These are phyloP conservation scores for Angomonas deanei DNA, from an alignment of 208 protist species.

Conservation along the genomic window DNA sequence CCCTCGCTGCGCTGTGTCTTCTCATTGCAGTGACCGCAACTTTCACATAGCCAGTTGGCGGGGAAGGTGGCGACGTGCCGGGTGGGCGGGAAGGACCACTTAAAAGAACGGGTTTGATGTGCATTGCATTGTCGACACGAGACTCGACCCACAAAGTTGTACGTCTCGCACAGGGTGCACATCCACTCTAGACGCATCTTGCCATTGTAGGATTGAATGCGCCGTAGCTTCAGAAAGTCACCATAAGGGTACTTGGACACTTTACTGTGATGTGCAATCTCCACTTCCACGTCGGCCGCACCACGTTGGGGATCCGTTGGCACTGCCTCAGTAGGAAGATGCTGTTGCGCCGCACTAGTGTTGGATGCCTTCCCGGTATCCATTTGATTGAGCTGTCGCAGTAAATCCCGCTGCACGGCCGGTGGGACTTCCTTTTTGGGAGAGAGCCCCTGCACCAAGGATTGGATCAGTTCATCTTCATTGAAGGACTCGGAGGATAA, in stretches of 20 bases:
- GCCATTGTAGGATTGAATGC: neutral
- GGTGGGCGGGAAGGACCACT: constrained; percentile 31
- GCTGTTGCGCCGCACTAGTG: no score
- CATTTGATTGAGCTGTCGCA: neutral
- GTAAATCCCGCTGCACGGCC: neutral
- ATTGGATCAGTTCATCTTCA: neutral
- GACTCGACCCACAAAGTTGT: constrained; percentile 35
- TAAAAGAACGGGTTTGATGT: constrained; percentile 30
- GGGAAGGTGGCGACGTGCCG: constrained; percentile 72
- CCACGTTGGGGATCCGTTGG: no score
- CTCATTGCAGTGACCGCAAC: constrained; percentile 25
- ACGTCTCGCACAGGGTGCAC: constrained; percentile 47
- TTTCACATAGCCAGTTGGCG: constrained; percentile 43
- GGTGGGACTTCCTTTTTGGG: neutral
- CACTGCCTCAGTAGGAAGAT: no score
- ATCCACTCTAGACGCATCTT: constrained; percentile 43
- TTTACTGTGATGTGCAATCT: no score
- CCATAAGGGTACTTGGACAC: no score
- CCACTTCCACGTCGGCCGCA: no score
- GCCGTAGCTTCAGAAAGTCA: neutral
- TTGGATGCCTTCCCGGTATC: neutral
- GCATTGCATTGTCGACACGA: constrained; percentile 43
- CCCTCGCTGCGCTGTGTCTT: neutral
- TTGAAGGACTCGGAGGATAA: neutral
- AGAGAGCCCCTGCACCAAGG: neutral